Base-by-base conservation (phyloP, 2,329 filamentous ascomycete genomes). In the Aureobasidium pullulans region DNA sequence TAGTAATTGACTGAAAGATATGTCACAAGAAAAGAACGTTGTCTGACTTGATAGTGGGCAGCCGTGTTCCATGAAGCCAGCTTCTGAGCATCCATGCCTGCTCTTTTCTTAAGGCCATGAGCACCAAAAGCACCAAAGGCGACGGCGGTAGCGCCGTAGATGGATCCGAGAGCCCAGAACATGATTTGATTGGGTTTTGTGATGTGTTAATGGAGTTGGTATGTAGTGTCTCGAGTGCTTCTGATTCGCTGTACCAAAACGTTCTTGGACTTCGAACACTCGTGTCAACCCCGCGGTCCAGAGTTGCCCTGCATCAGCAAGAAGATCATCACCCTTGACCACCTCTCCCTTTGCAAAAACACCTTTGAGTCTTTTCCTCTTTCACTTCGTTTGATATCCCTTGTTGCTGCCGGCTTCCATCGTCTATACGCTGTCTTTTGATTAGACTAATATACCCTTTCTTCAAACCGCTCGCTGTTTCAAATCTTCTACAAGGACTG, bases 51-150 rank as follows among this genome's bases (percentile, higher is more conserved):
- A 65, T 88, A 88, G 42, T 88, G 84, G 2, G 85, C 84, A 1
- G 84, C 85, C 0, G 84, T 88, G 10, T 72, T 70, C 80, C 83
- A 88, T 68, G 77, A 86, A 6, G 82, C 79, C 42, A 87, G 70
- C 62, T 78, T 78, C 11, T 76, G 71, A 3, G 84, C 84, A 64
- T 87, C 84, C 9, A 78, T 67, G 67, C 86, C 23, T 23, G 23
- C 82, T 64, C 76, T 75, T 61, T 79, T 79, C 73, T 86, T 87
- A 42, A 88, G 75, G 10, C 84, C 84, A 68, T 88, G 85, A 11
- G 84, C 84, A 37, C 85, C 85, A 70, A 88, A 88, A 0, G 85
- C 85, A 34, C 85, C 85, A 59, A 87, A 70, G 15, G 76, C 76
- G 50, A 88, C 84, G 67, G 81, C 79, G 4, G 79, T 73, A 9